Conservation (phyloP, 768 basidiomycete species). For the Lepiota brunneoincarnata region DNA sequence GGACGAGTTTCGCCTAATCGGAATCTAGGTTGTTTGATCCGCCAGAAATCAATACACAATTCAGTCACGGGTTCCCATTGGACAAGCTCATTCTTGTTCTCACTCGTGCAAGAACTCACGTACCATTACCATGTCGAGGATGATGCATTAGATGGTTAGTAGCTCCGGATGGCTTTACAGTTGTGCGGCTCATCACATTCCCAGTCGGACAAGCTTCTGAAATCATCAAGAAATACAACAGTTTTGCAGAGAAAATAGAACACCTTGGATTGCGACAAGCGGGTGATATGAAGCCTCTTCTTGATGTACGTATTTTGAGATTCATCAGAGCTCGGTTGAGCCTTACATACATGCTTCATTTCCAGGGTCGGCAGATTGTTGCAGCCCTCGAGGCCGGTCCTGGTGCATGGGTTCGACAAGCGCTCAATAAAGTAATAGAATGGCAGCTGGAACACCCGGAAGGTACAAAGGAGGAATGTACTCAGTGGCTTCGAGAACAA, state of each 20-base stretch:
- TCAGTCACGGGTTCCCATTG: conserved; percentile 60
- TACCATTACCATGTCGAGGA: conserved; percentile 42
- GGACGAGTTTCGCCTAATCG: not conserved
- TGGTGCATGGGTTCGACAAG: conserved; percentile 68
- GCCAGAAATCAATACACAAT: conserved; percentile 67
- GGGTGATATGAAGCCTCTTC: conserved; percentile 68
- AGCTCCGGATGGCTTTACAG: not conserved
- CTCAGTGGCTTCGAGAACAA: conserved; percentile 64
- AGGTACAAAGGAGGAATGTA: conserved; percentile 63
- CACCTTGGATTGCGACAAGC: conserved; percentile 56
- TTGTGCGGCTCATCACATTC: conserved; percentile 2
- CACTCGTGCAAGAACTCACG: conserved; percentile 69
- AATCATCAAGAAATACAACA: conserved; percentile 64
- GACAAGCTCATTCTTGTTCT: conserved; percentile 71
- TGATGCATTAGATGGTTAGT: conserved; percentile 44
- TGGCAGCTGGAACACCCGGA: conserved; percentile 86
- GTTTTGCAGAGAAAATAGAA: conserved; percentile 56
- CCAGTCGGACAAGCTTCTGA: conserved; percentile 41
- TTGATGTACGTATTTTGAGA: conserved; percentile 60
- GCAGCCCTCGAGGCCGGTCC: conserved; percentile 52
- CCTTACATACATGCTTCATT: not conserved
- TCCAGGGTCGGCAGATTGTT: conserved; percentile 71
- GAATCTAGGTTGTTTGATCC: conserved; percentile 59
- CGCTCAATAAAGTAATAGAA: conserved; percentile 64
- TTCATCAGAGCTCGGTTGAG: not conserved